phyloP scores from a whole-genome alignment of 441 rosid species.

The Mallotus repandus region DNA sequence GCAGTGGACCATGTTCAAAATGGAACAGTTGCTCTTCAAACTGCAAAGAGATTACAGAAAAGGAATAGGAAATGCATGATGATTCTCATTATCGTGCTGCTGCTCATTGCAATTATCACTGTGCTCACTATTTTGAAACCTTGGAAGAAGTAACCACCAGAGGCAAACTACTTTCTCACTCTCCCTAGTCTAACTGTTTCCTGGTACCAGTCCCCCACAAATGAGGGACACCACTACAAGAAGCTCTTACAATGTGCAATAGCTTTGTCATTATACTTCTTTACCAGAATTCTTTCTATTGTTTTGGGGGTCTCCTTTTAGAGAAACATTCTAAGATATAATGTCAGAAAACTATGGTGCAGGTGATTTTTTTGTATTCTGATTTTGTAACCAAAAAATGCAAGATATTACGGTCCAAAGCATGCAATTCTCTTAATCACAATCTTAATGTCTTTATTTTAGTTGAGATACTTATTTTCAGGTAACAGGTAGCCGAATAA shows the following conservation, averaged over 20 bases:
- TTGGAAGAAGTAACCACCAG: constrained; percentile 42
- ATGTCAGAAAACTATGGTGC: neutral
- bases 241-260: neutral
- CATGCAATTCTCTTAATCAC: neutral
- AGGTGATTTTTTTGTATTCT: neutral
- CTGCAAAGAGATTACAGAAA: constrained; percentile 54
- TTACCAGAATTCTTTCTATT: neutral
- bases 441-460: neutral
- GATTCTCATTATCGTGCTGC: constrained; percentile 49
- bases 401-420: neutral
- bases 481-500: neutral
- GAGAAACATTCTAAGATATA: neutral
- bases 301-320: neutral
- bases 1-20: constrained; percentile 54
- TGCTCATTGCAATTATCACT: constrained; percentile 51
- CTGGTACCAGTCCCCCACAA: no score
- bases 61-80: constrained; percentile 71
- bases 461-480: neutral
- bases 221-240: neutral
- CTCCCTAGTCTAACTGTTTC: neutral
- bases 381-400: neutral
- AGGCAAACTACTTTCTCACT: neutral
- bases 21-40: constrained; percentile 54
- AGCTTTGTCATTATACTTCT: neutral
- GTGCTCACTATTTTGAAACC: constrained; percentile 54